phyloP scores from a whole-genome alignment of 1,284 basidiomycete species.

The Athelia psychrophila region DNA sequence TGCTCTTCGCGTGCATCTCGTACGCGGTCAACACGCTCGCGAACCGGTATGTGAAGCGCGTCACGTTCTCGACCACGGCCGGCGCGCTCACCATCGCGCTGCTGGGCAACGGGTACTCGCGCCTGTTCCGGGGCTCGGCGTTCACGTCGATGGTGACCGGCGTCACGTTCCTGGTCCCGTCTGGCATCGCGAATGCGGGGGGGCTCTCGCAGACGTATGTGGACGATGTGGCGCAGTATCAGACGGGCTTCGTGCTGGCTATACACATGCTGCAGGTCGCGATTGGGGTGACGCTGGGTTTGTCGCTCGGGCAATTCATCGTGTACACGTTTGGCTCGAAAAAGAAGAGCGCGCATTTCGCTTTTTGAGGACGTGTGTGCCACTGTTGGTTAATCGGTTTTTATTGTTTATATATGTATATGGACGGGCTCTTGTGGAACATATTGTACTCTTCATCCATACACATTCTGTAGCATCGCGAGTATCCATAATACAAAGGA shows the following conservation, averaged over 20 bases:
- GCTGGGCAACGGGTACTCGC: constrained; percentile 79
- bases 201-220: constrained; percentile 72
- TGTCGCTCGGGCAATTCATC: constrained; percentile 77
- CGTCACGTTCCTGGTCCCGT: constrained; percentile 84
- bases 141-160: constrained; percentile 91
- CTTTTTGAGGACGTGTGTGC: no score
- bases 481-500: no score
- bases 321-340: constrained; percentile 75
- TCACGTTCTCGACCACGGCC: constrained; percentile 66
- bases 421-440: no score
- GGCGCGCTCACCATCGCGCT: constrained; percentile 83
- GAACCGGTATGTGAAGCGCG: constrained; percentile 44
- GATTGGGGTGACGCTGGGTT: constrained; percentile 82
- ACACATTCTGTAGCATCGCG: no score
- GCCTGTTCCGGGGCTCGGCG: constrained; percentile 74
- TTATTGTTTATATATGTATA: no score
- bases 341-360: constrained; percentile 74
- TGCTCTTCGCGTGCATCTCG: constrained; percentile 74
- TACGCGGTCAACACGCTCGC: constrained; percentile 66
- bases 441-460: no score
- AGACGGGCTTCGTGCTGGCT: constrained; percentile 64
- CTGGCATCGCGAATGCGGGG: constrained; percentile 83
- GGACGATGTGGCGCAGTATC: constrained; percentile 65
- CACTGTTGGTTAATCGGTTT: no score
- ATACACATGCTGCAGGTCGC: constrained; percentile 82